Conservation (phyloP, 78 protist species). For the Monosiga brevicollis region DNA sequence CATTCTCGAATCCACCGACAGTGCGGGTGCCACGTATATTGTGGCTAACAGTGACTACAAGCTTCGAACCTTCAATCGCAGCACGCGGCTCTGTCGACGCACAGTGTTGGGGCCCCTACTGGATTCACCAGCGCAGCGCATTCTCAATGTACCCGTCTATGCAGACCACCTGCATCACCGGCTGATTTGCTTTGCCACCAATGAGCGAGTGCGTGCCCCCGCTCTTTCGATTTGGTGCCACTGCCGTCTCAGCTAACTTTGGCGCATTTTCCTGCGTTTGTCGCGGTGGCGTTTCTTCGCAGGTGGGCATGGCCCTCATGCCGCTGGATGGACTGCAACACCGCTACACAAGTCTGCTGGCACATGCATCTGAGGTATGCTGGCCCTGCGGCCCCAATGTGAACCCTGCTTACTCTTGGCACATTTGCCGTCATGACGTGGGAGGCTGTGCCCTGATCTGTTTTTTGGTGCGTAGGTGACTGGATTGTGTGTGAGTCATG, state of each 20-base stretch:
- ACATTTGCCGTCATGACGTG: too few species aligned
- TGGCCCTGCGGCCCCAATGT: too few species aligned
- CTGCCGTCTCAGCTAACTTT: too few species aligned
- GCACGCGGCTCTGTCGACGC: not conserved
- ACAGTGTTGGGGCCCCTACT: not conserved
- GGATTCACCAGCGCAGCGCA: not conserved
- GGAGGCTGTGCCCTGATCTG: too few species aligned
- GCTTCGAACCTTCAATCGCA: not conserved
- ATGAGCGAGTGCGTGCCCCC: not conserved
- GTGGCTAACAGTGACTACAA: not conserved
- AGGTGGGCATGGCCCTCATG: slow-evolving; percentile 24
- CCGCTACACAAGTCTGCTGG: slow-evolving; percentile 40
- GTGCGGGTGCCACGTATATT: too few species aligned
- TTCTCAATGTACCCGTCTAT: not conserved
- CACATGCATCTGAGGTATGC: slow-evolving; percentile 37
- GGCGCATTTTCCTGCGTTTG: too few species aligned
- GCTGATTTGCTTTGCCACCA: not conserved
- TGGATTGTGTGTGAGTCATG: slow-evolving; percentile 1
- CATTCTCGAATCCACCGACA: too few species aligned
- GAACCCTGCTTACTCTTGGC: too few species aligned
- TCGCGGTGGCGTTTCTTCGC: too few species aligned
- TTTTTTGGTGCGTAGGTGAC: too few species aligned
- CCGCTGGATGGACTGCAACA: slow-evolving; percentile 56
- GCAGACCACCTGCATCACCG: not conserved
- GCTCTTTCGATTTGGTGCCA: not conserved